A percentile compares a stretch with the other conserved stretches of the same genome.
Evolutionary conservation across 768 basidiomycete species (phyloP).

Genomic region (Kwoniella heveanensis): DNA sequence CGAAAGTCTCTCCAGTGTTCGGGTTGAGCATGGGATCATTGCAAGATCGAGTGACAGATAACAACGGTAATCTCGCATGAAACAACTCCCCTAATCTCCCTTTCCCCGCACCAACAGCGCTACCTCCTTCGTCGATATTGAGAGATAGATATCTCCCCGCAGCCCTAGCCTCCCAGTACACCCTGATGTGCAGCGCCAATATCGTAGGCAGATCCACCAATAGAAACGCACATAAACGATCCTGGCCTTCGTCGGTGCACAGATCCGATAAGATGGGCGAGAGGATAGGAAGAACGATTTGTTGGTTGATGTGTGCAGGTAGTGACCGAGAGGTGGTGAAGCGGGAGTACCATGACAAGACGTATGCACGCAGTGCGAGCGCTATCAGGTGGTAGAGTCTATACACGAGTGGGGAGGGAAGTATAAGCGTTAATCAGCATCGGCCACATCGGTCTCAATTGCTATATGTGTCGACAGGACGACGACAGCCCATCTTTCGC

Average conservation of each 20-base stretch:
- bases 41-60: conserved; percentile 16
- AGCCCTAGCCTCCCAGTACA: conserved; percentile 28
- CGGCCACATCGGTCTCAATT: no score
- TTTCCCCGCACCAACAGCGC: neutral
- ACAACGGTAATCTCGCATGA: conserved; percentile 38
- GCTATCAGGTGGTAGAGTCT: conserved; percentile 45
- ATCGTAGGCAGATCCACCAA: conserved; percentile 41
- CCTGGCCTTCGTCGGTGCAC: conserved; percentile 19
- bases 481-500: no score
- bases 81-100: conserved; percentile 16
- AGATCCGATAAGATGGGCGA: conserved; percentile 32
- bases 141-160: conserved; percentile 4
- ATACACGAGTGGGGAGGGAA: no score
- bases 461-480: no score
- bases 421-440: no score
- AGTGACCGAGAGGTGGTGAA: conserved; percentile 43
- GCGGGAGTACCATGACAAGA: conserved; percentile 45
- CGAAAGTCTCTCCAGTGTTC: no score
- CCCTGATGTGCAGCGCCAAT: conserved; percentile 34
- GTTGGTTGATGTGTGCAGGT: conserved; percentile 30
- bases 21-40: neutral
- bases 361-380: conserved; percentile 38
- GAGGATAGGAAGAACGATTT: conserved; percentile 35
- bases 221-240: conserved; percentile 29
- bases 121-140: neutral